phyloP scores from a whole-genome alignment of 2,329 filamentous ascomycete genomes.

The Ramichloridium luteum region DNA sequence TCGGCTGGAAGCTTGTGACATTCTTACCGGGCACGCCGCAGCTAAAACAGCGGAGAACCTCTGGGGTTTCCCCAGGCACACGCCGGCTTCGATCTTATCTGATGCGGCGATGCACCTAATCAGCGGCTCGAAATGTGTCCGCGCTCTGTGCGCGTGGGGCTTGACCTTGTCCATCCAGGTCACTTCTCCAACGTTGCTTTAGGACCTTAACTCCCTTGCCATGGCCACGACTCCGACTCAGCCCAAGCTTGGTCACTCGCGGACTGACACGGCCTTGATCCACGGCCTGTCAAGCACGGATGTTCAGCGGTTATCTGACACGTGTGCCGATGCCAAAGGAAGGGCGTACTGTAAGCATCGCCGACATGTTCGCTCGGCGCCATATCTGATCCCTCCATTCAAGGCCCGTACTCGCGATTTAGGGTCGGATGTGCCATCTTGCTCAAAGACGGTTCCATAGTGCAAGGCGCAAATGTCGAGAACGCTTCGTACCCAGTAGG shows the following conservation, averaged over 20 bases:
- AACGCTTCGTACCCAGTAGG: slow-evolving; percentile 88
- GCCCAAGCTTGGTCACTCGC: slow-evolving; percentile 25
- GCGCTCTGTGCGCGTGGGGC: too few species aligned
- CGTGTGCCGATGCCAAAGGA: slow-evolving; percentile 59
- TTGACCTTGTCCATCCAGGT: too few species aligned
- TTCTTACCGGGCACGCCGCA: too few species aligned
- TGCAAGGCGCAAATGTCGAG: slow-evolving; percentile 73
- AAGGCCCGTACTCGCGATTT: slow-evolving; percentile 78
- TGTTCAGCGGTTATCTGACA: slow-evolving; percentile 49
- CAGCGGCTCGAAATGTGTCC: too few species aligned
- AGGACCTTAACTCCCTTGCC: too few species aligned
- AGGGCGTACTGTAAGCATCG: slow-evolving; percentile 62
- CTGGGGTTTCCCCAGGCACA: too few species aligned
- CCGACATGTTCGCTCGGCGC: not conserved
- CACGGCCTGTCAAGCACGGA: slow-evolving; percentile 49
- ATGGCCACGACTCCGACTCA: slow-evolving; percentile 8
- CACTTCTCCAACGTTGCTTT: too few species aligned
- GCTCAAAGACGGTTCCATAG: slow-evolving; percentile 38
- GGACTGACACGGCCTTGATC: slow-evolving; percentile 31
- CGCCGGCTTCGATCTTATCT: too few species aligned
- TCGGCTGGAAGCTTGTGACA: too few species aligned
- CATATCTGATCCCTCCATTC: not conserved
- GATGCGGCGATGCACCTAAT: too few species aligned
- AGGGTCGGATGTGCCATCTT: slow-evolving; percentile 77
- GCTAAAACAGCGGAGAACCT: too few species aligned